Conservation (phyloP, 306 rosid genomes). For the Parietaria judaica region DNA sequence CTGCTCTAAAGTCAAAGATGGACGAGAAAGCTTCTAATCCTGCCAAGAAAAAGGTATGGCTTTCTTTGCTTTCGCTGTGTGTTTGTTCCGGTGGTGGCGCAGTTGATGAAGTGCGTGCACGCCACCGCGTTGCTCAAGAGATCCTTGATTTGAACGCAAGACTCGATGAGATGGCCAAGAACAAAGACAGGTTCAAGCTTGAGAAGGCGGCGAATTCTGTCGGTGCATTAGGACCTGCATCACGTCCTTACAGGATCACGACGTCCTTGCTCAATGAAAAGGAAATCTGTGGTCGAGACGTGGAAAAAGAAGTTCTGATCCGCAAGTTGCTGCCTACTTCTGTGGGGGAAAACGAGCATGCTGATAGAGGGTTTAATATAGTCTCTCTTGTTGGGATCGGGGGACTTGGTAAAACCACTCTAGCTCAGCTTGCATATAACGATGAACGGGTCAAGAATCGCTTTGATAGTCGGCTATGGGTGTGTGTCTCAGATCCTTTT, state of each 20-base stretch:
- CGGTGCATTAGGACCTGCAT: too few species aligned
- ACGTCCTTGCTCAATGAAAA: slow-evolving; percentile 8
- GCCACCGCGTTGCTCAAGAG: too few species aligned
- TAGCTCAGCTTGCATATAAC: not conserved
- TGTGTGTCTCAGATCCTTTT: not conserved
- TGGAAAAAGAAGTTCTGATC: not conserved
- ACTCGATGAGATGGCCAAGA: too few species aligned
- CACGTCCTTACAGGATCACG: not conserved
- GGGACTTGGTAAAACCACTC: slow-evolving; percentile 18
- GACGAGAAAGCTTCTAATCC: too few species aligned
- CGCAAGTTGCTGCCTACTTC: not conserved
- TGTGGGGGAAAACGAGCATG: not conserved
- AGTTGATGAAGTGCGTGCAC: too few species aligned
- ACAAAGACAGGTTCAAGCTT: too few species aligned
- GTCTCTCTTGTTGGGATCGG: slow-evolving; percentile 20
- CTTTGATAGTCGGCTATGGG: not conserved
- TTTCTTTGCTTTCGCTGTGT: not conserved
- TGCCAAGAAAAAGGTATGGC: slow-evolving; percentile 2
- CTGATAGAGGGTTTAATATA: not conserved
- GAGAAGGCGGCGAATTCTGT: too few species aligned
- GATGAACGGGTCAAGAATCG: not conserved
- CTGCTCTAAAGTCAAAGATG: too few species aligned
- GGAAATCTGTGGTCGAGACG: slow-evolving; percentile 11
- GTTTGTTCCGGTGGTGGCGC: too few species aligned
- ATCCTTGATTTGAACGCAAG: too few species aligned